These are phyloP conservation scores for Fusarium poae DNA, from an alignment of 2,329 filamentous ascomycete genomes.

Conservation along the genomic window DNA sequence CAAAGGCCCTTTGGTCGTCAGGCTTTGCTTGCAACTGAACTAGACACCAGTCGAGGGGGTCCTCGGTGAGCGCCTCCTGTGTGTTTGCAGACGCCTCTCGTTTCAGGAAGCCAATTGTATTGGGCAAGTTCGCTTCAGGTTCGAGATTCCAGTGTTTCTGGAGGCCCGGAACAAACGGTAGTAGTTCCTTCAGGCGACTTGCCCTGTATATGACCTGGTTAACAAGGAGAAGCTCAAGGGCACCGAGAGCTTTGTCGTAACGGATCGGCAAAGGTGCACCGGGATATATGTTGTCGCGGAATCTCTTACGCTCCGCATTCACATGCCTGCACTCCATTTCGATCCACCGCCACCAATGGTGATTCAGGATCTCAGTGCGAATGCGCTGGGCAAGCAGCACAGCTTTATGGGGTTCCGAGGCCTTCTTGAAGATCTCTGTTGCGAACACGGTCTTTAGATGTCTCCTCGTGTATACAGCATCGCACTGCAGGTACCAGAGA, in stretches of 20 bases:
- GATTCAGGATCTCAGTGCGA: not conserved
- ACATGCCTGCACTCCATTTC: not conserved
- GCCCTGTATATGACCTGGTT: not conserved
- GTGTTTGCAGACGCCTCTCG: not conserved
- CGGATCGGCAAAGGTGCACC: rapidly evolving
- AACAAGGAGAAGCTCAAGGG: not conserved
- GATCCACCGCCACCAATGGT: not conserved
- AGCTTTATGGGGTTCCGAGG: rapidly evolving
- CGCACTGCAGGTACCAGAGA: not conserved
- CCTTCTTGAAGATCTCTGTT: not conserved
- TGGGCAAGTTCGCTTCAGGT: not conserved
- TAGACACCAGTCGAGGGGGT: not conserved
- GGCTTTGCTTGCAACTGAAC: not conserved
- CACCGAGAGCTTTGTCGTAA: not conserved
- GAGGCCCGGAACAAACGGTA: not conserved
- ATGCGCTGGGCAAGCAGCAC: not conserved
- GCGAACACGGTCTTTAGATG: not conserved
- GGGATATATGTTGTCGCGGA: not conserved
- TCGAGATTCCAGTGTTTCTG: not conserved
- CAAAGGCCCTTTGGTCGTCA: not conserved
- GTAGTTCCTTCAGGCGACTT: rapidly evolving
- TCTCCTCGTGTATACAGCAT: rapidly evolving
- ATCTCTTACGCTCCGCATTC: rapidly evolving
- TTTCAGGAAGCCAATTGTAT: not conserved
- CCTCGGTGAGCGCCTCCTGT: not conserved